Conservation (phyloP, 2,329 filamentous ascomycete genomes). For the Periglandula ipomoeae region DNA sequence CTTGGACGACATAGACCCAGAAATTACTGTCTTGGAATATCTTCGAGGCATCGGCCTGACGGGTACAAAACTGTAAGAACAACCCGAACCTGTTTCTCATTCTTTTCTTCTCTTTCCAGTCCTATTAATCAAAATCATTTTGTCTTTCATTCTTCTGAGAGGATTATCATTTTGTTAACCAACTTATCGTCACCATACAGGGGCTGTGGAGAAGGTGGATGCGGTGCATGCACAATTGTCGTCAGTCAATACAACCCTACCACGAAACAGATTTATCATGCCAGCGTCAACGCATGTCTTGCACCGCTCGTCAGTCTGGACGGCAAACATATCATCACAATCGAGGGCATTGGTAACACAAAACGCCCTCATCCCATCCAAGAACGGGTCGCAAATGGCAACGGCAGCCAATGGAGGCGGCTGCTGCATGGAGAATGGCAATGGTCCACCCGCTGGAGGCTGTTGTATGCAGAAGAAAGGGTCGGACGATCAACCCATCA, state of each 20-base stretch:
- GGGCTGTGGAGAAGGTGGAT: conserved; percentile 92
- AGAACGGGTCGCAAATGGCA: conserved; percentile 81
- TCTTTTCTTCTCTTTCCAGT: no score
- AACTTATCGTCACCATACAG: conserved; percentile 21
- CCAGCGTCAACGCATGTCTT: conserved; percentile 91
- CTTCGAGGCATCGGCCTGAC: conserved; percentile 86
- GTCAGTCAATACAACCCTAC: conserved; percentile 90
- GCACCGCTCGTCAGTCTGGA: conserved; percentile 88
- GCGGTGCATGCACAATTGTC: conserved; percentile 92
- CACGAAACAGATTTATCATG: conserved; percentile 88
- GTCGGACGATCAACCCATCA: conserved; percentile 44
- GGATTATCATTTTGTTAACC: neutral
- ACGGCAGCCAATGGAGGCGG: conserved; percentile 64
- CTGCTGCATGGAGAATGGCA: conserved; percentile 63
- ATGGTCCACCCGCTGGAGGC: conserved; percentile 29
- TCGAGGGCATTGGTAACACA: conserved; percentile 88
- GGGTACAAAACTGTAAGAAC: conserved; percentile 72
- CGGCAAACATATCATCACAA: conserved; percentile 95
- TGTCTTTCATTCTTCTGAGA: no score
- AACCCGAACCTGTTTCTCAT: neutral
- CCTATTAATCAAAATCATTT: no score
- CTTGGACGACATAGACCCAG: conserved; percentile 80
- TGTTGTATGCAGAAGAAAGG: conserved; percentile 61
- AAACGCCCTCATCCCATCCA: conserved; percentile 82
- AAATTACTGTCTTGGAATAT: conserved; percentile 87